These are phyloP conservation scores for Lactarius indigo DNA, from an alignment of 768 basidiomycete species.

Conservation along the genomic window DNA sequence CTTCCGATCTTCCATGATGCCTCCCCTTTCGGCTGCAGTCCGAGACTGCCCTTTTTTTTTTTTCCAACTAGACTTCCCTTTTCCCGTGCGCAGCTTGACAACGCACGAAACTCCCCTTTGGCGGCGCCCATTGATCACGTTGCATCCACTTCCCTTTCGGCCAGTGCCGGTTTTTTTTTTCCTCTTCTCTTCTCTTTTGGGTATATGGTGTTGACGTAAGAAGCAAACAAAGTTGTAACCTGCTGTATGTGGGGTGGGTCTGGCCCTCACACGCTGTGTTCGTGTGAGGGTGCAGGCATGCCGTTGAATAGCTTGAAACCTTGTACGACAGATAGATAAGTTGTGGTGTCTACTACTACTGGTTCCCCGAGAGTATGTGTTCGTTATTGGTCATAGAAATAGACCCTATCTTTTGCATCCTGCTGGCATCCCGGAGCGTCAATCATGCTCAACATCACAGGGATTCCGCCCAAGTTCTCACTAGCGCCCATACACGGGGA, in stretches of 20 bases:
- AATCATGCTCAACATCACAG: not conserved
- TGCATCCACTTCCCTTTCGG: not conserved
- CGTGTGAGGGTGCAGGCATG: not conserved
- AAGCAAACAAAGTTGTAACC: not conserved
- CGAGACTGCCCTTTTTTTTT: not conserved
- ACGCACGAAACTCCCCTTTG: not conserved
- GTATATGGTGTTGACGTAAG: conserved; percentile 3
- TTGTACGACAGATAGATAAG: conserved; percentile 1
- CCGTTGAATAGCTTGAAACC: not conserved
- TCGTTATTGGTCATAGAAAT: not conserved
- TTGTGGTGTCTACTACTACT: not conserved
- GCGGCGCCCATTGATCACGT: not conserved
- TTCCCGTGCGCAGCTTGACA: not conserved
- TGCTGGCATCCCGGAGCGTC: not conserved
- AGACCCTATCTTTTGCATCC: not conserved
- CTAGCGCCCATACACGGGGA: conserved; percentile 1
- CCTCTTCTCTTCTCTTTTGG: not conserved
- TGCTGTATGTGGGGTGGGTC: not conserved
- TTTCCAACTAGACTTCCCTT: not conserved
- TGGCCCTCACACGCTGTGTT: not conserved
- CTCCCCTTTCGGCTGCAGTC: not conserved
- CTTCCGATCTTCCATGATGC: not conserved
- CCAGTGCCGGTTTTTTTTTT: not conserved
- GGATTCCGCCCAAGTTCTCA: not conserved
- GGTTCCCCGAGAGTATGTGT: not conserved